A percentile compares a stretch with the other conserved stretches of the same genome.
Evolutionary conservation across 1,284 basidiomycete genomes (phyloP).

Genomic region (Bondarzewia mesenterica): DNA sequence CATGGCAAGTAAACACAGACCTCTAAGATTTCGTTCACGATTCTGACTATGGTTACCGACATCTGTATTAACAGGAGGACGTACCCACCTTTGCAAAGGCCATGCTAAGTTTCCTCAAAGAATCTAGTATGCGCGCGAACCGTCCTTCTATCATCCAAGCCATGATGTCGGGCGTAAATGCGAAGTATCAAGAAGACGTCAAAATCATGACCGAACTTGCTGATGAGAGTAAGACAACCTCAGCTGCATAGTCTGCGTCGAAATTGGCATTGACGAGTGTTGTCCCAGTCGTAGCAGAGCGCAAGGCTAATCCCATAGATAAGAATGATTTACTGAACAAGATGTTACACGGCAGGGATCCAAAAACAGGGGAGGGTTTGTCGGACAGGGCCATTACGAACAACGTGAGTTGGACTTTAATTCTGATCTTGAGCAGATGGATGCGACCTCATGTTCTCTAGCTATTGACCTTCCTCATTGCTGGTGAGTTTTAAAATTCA

Average conservation of each 20-base stretch:
- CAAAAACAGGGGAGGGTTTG: background rate
- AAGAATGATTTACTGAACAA: background rate
- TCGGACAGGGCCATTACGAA: background rate
- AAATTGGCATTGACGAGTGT: background rate
- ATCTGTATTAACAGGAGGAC: background rate
- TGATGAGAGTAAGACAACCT: background rate
- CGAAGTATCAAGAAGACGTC: background rate
- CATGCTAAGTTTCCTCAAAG: background rate
- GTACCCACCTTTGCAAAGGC: background rate
- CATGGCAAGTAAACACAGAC: background rate
- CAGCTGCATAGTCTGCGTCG: background rate
- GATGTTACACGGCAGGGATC: background rate
- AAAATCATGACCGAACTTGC: background rate
- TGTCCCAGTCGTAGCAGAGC: background rate
- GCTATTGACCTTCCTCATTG: background rate
- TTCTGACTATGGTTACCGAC: background rate
- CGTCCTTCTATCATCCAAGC: background rate
- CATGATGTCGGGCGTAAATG: background rate
- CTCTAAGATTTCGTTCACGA: background rate
- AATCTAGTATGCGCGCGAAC: background rate
- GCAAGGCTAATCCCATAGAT: background rate
- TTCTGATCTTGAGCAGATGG: background rate
- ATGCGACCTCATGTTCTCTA: background rate
- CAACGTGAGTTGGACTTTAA: background rate
- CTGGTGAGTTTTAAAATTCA: background rate